phyloP scores from a whole-genome alignment of 352 stramenopile genomes.

The Globisporangium camurandrum region DNA sequence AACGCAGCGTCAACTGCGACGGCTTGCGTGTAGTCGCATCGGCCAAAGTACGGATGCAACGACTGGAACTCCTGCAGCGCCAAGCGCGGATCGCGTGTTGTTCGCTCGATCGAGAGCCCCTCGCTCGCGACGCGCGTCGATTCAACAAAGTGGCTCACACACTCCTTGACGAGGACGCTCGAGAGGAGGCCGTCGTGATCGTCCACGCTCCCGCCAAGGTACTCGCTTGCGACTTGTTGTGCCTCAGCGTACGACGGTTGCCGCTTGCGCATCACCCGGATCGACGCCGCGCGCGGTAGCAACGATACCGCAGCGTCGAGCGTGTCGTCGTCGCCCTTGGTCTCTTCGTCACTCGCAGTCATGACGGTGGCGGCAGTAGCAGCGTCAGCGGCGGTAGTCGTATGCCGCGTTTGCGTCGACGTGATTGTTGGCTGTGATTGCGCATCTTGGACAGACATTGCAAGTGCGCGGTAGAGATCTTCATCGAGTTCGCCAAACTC shows the following conservation, averaged over 20 bases:
- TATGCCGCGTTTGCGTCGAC: too few relatives aligned
- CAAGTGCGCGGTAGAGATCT: conserved; percentile 10
- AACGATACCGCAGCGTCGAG: conserved; percentile 2
- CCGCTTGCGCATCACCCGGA: conserved; percentile 14
- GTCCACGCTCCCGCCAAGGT: conserved; percentile 38
- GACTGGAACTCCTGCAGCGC: conserved; percentile 60
- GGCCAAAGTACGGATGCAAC: conserved; percentile 79
- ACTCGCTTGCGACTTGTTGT: conserved; percentile 47
- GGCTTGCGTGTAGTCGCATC: conserved; percentile 66
- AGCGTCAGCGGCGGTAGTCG: too few relatives aligned
- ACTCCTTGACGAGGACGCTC: conserved; percentile 77
- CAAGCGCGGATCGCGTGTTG: conserved; percentile 6
- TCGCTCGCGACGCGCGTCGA: conserved; percentile 68
- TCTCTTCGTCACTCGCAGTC: conserved; percentile 18
- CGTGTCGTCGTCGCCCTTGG: conserved; percentile 23
- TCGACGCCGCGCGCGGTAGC: too few relatives aligned
- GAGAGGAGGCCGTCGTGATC: conserved; percentile 59
- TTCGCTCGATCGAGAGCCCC: conserved; percentile 13
- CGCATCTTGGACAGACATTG: conserved; percentile 11
- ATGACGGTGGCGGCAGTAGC: too few relatives aligned
- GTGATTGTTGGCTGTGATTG: neutral
- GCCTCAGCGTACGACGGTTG: conserved; percentile 57
- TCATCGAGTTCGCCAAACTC: conserved; percentile 10
- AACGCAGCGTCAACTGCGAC: conserved; percentile 43
- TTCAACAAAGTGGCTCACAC: conserved; percentile 77